These are phyloP conservation scores for Apiospora hydei DNA, from an alignment of 2,329 filamentous ascomycete species.

Conservation along the genomic window DNA sequence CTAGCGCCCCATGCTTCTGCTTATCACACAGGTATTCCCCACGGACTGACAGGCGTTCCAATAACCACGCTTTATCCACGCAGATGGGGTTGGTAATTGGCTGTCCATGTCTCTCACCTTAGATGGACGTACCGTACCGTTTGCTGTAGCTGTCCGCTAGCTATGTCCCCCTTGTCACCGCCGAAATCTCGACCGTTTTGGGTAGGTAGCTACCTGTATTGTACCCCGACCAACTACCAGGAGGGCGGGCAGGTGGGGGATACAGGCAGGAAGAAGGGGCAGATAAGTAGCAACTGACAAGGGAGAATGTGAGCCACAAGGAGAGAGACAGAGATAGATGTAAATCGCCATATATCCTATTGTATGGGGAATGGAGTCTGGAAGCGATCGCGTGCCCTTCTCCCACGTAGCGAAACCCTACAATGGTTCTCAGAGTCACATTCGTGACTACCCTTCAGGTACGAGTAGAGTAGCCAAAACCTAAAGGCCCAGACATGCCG, in stretches of 20 bases:
- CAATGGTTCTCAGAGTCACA: neutral
- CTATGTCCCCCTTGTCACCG: constrained; percentile 8
- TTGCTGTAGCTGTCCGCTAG: constrained; percentile 1
- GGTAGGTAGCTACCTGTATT: neutral
- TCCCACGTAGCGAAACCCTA: neutral
- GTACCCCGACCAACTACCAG: neutral
- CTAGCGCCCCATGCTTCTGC: constrained; percentile 6
- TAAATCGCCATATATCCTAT: neutral
- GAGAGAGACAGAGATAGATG: neutral
- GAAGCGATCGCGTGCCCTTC: constrained; percentile 1
- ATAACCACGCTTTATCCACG: neutral
- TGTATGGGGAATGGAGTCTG: neutral
- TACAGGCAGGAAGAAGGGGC: neutral
- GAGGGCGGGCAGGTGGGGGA: neutral
- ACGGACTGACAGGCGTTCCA: neutral
- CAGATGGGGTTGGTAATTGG: constrained; percentile 9
- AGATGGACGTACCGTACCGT: neutral
- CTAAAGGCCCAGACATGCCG: neutral
- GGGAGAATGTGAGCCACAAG: neutral
- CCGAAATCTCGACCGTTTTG: neutral
- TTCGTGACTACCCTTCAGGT: neutral
- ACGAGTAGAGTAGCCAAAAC: constrained; percentile 16
- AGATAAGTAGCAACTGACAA: neutral
- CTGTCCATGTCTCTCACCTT: neutral
- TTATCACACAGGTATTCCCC: neutral